phyloP scores from a whole-genome alignment of 1,284 basidiomycete genomes.

The Rhizoctonia solani region DNA sequence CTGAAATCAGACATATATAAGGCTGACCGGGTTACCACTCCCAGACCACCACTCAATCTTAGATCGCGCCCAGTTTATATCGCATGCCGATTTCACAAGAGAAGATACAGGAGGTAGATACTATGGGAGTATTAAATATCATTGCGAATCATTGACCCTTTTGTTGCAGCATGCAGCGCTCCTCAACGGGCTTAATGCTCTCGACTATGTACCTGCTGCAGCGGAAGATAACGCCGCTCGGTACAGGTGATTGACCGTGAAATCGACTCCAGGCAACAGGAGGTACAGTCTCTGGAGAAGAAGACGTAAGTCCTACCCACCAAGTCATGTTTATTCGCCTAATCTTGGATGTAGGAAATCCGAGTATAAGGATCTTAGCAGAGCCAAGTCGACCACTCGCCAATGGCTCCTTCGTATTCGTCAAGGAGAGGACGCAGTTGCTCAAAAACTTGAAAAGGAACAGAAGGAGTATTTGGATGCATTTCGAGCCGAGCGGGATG shows the following conservation, averaged over 20 bases:
- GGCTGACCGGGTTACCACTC: too few species aligned
- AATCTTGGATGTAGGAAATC: constrained; percentile 7
- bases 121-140: not conserved
- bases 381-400: constrained; percentile 4
- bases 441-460: constrained; percentile 3
- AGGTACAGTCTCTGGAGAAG: not conserved
- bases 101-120: constrained; percentile 17
- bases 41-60: too few species aligned
- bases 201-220: constrained; percentile 26
- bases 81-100: constrained; percentile 5
- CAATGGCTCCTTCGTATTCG: constrained; percentile 4
- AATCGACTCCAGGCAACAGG: not conserved
- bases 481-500: not conserved
- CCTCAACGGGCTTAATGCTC: constrained; percentile 9
- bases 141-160: not conserved
- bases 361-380: constrained; percentile 13
- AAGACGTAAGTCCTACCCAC: constrained; percentile 15
- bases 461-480: constrained; percentile 11
- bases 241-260: not conserved
- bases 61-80: not conserved
- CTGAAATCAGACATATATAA: too few species aligned
- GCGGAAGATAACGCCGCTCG: constrained; percentile 20
- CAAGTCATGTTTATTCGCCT: not conserved
- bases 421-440: constrained; percentile 15
- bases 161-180: constrained; percentile 9